Evolutionary conservation across 2,329 filamentous ascomycete species (phyloP), one percentile per base, ranked within the genome.

Genomic region (Xylaria sp.): DNA sequence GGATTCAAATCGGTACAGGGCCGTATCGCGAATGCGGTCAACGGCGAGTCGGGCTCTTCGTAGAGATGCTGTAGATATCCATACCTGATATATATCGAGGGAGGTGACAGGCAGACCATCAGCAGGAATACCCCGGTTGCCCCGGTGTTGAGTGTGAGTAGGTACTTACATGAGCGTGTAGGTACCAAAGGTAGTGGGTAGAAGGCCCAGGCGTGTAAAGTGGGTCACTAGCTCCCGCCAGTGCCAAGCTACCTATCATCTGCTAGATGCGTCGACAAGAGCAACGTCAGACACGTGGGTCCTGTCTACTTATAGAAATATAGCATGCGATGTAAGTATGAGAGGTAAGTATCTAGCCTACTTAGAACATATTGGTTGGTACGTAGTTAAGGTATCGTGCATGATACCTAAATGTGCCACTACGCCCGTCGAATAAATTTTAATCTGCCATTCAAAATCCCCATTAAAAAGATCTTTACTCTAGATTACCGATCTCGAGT

Each of bases 91-190:
- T 34, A 27, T n/a, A 5, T 19, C 17, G 51, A 55, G 32, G 45
- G 17, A 39, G 14, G 48, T 60, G 48, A 58, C 59, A 27, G 55
- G 30, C 17, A 14, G 39, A 17, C 21, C 54, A 63, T 42, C 59
- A 56, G 42, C 54, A 58, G 39, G 65, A 67, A 42, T 67, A 9
- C 39, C 45, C 56, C 51, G 57, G 56, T 68, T 61, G 61, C 61
- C 61, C 61, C 61, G 45, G 65, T 54, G 45, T 58, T 58, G 19
- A 53, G 27, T 14, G 24, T 27, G 2, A 27, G 24, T 27, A 27
- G 24, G 24, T 27, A 27, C 24, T 2, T 27, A 27, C 24, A 27
- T 27, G 24, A 27, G 24, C 24, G 24, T 27, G 21, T n/a, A 61
- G 34, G n/a, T 56, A 53, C 36, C 34, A 36, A 63, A 5, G 5